phyloP scores from a whole-genome alignment of 208 protist genomes.

The Trypanosoma theileri region DNA sequence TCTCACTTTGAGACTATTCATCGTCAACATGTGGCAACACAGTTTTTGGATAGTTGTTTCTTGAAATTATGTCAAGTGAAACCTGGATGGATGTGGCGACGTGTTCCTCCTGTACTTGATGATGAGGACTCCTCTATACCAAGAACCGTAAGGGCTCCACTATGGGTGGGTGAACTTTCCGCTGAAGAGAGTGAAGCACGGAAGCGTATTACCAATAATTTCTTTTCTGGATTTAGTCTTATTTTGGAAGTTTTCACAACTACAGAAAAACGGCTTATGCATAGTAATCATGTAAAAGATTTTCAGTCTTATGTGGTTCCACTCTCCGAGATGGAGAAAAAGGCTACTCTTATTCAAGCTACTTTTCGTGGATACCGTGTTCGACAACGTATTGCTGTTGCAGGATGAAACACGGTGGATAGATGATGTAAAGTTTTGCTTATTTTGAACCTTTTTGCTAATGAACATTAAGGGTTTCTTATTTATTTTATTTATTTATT shows the following conservation, averaged over 20 bases:
- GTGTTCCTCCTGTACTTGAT: constrained; percentile 10
- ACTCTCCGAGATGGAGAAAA: constrained; percentile 20
- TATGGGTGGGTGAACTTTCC: not conserved
- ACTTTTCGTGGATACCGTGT: constrained; percentile 38
- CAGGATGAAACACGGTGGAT: not conserved
- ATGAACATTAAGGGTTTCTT: not conserved
- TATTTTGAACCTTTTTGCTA: not conserved
- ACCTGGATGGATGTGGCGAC: constrained; percentile 41
- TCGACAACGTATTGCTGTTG: constrained; percentile 4
- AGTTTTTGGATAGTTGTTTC: constrained; percentile 49
- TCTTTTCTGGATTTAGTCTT: constrained; percentile 7
- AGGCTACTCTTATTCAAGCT: constrained; percentile 45
- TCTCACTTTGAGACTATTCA: constrained; percentile 24
- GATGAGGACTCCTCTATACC: not conserved
- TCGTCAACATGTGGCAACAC: constrained; percentile 25
- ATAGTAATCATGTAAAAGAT: not conserved
- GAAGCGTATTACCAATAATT: constrained; percentile 14
- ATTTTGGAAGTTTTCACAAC: constrained; percentile 21
- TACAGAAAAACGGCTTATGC: constrained; percentile 34
- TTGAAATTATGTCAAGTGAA: constrained; percentile 41
- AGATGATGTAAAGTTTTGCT: constrained; percentile 22
- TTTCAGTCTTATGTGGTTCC: not conserved
- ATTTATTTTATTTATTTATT: constrained; percentile 1
- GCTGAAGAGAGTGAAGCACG: constrained; percentile 22
- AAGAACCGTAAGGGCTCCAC: not conserved